These are phyloP conservation scores for Cercospora sp. DNA, from an alignment of 2,329 filamentous ascomycete genomes.

Conservation along the genomic window DNA sequence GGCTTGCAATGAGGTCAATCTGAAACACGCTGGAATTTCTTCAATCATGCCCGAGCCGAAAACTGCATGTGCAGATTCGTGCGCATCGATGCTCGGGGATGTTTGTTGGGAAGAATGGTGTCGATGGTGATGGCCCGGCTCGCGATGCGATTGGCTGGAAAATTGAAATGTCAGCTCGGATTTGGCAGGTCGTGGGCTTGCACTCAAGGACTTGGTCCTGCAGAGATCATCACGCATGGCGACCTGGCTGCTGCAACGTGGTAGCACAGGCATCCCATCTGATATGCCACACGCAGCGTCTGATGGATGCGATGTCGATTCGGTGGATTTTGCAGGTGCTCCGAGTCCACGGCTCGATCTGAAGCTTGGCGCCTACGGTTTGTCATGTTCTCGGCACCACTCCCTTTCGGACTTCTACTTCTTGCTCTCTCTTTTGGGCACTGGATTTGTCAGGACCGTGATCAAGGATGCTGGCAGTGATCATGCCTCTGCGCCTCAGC, in stretches of 20 bases:
- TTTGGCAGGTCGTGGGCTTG: conserved; percentile 3
- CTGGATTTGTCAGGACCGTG: background rate
- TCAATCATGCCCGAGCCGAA: background rate
- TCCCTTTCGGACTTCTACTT: background rate
- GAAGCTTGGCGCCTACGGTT: background rate
- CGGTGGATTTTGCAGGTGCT: background rate
- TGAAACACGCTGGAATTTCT: conserved; percentile 7
- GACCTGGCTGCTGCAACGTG: background rate
- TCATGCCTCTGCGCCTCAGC: background rate
- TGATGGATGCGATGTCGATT: background rate
- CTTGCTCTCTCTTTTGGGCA: background rate
- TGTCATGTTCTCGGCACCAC: background rate
- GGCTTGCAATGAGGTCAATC: conserved; percentile 4
- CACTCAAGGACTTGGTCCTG: background rate
- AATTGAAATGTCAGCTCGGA: conserved; percentile 5
- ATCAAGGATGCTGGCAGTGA: background rate
- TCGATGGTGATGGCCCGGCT: background rate
- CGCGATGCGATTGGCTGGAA: background rate
- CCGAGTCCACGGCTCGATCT: background rate
- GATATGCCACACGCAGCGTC: background rate
- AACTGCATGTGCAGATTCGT: conserved; percentile 5
- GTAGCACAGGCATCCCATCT: conserved; percentile 2
- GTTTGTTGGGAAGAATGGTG: background rate
- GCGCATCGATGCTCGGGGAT: background rate
- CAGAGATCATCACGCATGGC: background rate